Percentiles rank a stretch among this genome's conserved stretches.
These are phyloP conservation scores for Porcisia hertigi DNA, from an alignment of 208 protist genomes.

Conservation along the genomic window DNA sequence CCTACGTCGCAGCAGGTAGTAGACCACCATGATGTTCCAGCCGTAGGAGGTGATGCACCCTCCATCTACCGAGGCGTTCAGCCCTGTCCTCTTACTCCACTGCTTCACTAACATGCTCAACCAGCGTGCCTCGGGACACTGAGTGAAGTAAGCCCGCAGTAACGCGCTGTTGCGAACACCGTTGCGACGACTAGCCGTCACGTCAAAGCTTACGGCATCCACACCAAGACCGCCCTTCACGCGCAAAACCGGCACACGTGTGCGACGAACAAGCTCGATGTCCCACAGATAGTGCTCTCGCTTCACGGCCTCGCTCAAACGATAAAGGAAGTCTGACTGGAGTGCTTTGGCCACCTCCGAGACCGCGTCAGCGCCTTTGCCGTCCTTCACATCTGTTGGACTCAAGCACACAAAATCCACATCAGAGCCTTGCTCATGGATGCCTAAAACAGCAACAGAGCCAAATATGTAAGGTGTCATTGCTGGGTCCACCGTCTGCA, in stretches of 20 bases:
- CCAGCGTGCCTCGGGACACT: constrained; percentile 66
- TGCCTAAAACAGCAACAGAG: constrained; percentile 75
- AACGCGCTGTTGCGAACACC: constrained; percentile 88
- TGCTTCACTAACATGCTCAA: constrained; percentile 80
- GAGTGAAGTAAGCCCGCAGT: constrained; percentile 71
- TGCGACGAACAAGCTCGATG: constrained; percentile 75
- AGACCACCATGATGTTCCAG: constrained; percentile 87
- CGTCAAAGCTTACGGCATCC: constrained; percentile 65
- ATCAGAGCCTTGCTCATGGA: constrained; percentile 69
- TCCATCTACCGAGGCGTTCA: constrained; percentile 65
- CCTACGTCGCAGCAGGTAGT: constrained; percentile 73
- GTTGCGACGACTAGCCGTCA: constrained; percentile 79
- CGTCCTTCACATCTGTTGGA: constrained; percentile 39
- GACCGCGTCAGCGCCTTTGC: constrained; percentile 53
- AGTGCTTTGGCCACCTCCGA: constrained; percentile 68
- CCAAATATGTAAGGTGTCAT: constrained; percentile 81
- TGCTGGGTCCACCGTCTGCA: constrained; percentile 47
- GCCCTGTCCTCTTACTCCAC: constrained; percentile 82
- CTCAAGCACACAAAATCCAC: constrained; percentile 82
- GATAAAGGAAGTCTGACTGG: constrained; percentile 63
- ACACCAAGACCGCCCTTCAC: constrained; percentile 29
- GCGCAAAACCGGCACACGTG: constrained; percentile 86
- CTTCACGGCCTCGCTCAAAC: constrained; percentile 26
- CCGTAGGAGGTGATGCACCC: constrained; percentile 89
- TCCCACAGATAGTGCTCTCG: constrained; percentile 50